Base-by-base conservation (phyloP, 108 stramenopile species). In the Licmophora abbreviata region DNA sequence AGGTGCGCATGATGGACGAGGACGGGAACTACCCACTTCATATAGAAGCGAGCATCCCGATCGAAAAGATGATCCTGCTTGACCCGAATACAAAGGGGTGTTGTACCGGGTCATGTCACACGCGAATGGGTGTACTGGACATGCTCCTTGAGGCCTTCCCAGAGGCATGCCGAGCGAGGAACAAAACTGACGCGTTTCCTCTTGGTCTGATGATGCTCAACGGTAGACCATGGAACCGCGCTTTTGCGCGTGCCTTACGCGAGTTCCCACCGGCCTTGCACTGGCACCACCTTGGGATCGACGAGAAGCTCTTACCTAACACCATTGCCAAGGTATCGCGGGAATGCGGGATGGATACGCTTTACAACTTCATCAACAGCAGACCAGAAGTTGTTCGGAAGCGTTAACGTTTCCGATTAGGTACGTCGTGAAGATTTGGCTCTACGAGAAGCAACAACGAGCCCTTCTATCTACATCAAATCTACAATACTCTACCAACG, bases 11-110 rank as follows among this genome's bases (percentile, higher is more conserved):
- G 4, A 18, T 47, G n/a, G 75, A 76, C 37, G 53, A 43, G 2
- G 62, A 71, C 9, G 75, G 75, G 18, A 69, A 69, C 30, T 66
- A 61, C 26, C 69, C 75, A 1, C 44, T 70, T 3, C 75, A 76
- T 32, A 56, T 69, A 42, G 75, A 76, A 43, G 64, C 75, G 11
- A 58, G 57, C 43, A 76, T 76, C 25, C 75, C 75, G 8, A 45
- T 76, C 26, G 75, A 76, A 29, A 76, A 76, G 45, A 67, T 71
- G 65, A 12, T 53, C 17, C 61, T 76, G 6, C 48, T 76, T 38
- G 58, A 70, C 29, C 48, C 49, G 21, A n/a, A 44, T 9, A 1
- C 33, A 26, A 45, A 17, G 11, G 15, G 44, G 12, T 48, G 55
- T 18, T 52, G 53, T 18, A 15, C 12, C 26, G 68, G 58, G 3